Evolutionary conservation across 306 rosid genomes (phyloP), one percentile per base, ranked within the genome.

Genomic region (Vigna unguiculata): DNA sequence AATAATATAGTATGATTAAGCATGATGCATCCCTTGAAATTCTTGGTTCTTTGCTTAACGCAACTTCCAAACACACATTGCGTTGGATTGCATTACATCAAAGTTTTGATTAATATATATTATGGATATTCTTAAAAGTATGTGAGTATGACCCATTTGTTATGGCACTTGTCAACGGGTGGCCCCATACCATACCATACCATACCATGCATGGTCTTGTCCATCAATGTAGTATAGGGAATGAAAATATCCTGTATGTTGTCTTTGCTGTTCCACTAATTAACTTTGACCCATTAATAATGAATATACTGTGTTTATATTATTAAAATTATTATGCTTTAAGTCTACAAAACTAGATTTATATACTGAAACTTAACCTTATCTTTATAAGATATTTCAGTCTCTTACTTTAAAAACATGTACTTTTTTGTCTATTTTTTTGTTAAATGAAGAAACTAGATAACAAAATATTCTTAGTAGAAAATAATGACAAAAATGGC

Each of bases 181-280:
- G 85, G 73, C 46, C 74, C 78, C 63, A 7, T 61, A 6, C 66
- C 40, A 28, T 24, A n/a, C 78, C 63, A 7, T 61, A 6, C 66
- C 40, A 28, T 24, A n/a, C n/a, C n/a, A 59, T 28, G 19, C 20
- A 25, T 1, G 15, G 63, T 25, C 17, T 14, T 58, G 64, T 58
- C 64, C 16, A 25, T 58, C 64, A 59, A 19, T 58, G 38, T 14
- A 3, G 19, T 5, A 6, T 15, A 28, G 12, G 16, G 47, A 3
- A 62, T 34, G 25, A 62, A 40, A 62, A 16, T n/a, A 25, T 34
- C 21, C 16, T 9, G 48, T 60, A 60, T 15, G 34, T 62, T 9
- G 1, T 34, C 20, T 32, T 16, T 61, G 34, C 19, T 14, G 7
- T n/a, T n/a, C 68, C 68, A 30, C 24, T 61, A 61, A 60, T 60